A percentile compares a stretch with the other conserved stretches of the same genome.
Conservation (phyloP, 2,329 filamentous ascomycete species). For the Bipolaris victoriae region DNA sequence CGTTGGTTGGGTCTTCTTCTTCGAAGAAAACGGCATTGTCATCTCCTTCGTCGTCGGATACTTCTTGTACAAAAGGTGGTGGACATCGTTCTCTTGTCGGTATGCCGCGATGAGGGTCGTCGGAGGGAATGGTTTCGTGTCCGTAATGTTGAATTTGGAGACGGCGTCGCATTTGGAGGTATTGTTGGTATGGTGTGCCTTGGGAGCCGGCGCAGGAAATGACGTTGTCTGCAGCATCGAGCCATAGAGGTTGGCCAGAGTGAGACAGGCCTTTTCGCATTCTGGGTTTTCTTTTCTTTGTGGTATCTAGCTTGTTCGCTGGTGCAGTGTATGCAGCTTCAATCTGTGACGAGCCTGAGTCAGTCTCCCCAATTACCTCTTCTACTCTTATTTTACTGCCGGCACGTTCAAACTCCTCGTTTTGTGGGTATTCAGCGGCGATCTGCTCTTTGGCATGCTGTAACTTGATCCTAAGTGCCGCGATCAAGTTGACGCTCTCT, state of each 20-base stretch:
- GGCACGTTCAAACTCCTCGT: background rate
- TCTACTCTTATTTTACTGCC: background rate
- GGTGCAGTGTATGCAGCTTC: background rate
- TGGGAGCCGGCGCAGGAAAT: background rate
- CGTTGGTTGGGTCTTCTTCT: no score
- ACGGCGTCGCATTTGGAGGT: slow-evolving; percentile 1
- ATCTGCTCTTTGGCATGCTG: background rate
- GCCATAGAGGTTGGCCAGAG: background rate
- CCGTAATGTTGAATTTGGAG: slow-evolving; percentile 12
- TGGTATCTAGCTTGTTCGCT: no score
- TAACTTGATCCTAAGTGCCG: background rate
- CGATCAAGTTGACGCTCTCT: background rate
- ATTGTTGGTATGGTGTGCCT: slow-evolving; percentile 4
- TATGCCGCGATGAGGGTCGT: slow-evolving; percentile 6
- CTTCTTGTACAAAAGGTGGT: background rate
- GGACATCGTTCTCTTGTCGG: slow-evolving; percentile 4
- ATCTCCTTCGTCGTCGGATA: background rate
- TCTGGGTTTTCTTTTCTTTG: background rate
- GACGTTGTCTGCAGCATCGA: background rate
- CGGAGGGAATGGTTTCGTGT: background rate
- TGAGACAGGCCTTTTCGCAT: slow-evolving; percentile 1
- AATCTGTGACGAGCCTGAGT: background rate
- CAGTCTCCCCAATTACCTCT: background rate
- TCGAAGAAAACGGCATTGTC: background rate
- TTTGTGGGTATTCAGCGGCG: no score